Conservation (phyloP, 2,329 filamentous ascomycete species). For the Pseudogymnoascus sp. region DNA sequence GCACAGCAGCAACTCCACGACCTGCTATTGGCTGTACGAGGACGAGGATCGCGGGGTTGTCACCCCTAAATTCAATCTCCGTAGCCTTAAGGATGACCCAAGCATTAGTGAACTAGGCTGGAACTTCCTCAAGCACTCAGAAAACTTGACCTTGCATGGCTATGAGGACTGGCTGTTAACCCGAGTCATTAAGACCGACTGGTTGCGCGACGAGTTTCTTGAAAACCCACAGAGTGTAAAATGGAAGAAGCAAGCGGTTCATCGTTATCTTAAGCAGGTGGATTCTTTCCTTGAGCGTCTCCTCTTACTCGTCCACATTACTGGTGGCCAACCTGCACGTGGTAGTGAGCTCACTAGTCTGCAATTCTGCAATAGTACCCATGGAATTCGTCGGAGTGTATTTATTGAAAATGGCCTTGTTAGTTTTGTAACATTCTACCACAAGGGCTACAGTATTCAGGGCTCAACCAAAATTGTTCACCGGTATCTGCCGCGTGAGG, state of each 20-base stretch:
- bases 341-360: conserved; percentile 12
- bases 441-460: conserved; percentile 18
- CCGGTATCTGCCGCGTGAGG: conserved; percentile 20
- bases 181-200: not conserved
- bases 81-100: conserved; percentile 13
- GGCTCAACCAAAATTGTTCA: conserved; percentile 20
- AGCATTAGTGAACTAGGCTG: conserved; percentile 32
- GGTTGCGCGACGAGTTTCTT: not conserved
- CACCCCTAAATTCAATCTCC: conserved; percentile 1
- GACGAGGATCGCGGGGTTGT: conserved; percentile 8
- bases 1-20: conserved; percentile 60
- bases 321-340: not conserved
- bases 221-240: not conserved
- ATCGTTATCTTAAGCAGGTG: too few relatives aligned
- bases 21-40: conserved; percentile 45
- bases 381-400: not conserved
- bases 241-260: not conserved
- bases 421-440: conserved; percentile 17
- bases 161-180: not conserved
- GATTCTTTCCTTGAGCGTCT: not conserved
- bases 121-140: not conserved
- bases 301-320: not conserved
- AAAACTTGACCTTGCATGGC: not conserved
- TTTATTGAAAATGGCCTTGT: not conserved
- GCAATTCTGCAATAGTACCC: conserved; percentile 5